Base-by-base conservation (phyloP, 345 rosid species). In the Syzygium jambos region DNA sequence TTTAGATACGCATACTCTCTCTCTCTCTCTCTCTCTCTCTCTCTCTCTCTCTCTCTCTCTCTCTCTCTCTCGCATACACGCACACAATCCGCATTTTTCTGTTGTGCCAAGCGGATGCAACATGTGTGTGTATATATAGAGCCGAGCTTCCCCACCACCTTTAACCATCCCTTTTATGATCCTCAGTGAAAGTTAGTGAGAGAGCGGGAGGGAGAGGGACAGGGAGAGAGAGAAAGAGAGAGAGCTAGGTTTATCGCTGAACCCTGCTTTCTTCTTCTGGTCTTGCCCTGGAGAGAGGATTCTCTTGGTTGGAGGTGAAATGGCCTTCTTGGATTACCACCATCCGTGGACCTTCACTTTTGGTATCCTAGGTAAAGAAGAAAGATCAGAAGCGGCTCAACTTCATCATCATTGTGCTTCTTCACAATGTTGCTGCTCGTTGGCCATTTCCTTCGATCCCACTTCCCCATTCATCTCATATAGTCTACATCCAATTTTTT, bases 301-400 rank as follows among this genome's bases (percentile, higher is more conserved):
- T 78, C 57, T 80, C 46, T 51, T 34, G 4, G 65, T 41, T 77
- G 43, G 22, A 52, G 85, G 23, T 78, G 85, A 84, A 12, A 95
- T 93, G 96, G 94, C 91, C 25, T 6, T 89, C 27, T 84, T 88
- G 61, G 86, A 65, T 85, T 63, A 86, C 54, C 93, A 92, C 85
- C 95, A 89, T 78, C 87, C 87, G 5, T 61, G 83, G 89, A 94
- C 93, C 77, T 34, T 90, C 80, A 87, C 90, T 52, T 97, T 95
- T 87, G 99, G 99, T 54, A 78, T 96, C 89, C 89, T 95, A 85
- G 99, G 99, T 97, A 94, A 65, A 11, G 84, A 55, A 53, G 49
- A 57, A 27, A n/a, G 27, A 68, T 2, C 80, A 2, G 46, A 34
- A 34, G 80, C 78, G 9, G 23, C 9, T 68, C 78, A 10, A 12